Evolutionary conservation across 495 filamentous ascomycete genomes (phyloP), one percentile per base, ranked within the genome.

Genomic region (Neurospora cerealis): DNA sequence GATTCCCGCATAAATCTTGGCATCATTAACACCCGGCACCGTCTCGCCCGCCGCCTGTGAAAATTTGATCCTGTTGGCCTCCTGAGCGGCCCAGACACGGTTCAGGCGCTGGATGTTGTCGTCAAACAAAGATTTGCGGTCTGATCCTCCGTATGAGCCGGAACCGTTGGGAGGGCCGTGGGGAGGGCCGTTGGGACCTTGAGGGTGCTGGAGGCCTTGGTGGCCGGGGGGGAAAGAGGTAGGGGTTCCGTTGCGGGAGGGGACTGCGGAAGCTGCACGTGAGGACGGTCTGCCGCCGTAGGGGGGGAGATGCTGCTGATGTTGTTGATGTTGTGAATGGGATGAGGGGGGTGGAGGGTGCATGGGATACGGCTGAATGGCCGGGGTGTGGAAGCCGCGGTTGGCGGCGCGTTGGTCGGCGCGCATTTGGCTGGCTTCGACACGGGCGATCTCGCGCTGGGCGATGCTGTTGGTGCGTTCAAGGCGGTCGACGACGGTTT

Each of bases 1-100:
- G 73, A 88, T 78, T 54, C 86, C 86, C 72, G 80, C 80, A 76
- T 85, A 84, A 37, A 86, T 83, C 79, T 85, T 87, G 42, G 85
- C 83, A 54, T 87, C 86, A 21, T 86, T 83, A 8, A 74, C 72
- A 4, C 79, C 81, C 2, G 78, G 81, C 24, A 78, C 78, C 36
- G 80, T 75, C 4, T 84, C 78, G 71, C 79, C 80, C 10, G 78
- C 79, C 73, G 86, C 85, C 73, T 87, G 84, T 11, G 80, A 73
- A 0, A 32, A 62, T 24, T 79, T 79, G 48, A 80, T 75, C 4
- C 84, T 78, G 71, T 79, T 80, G n/a, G 78, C 79, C 74, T 87
- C 85, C 73, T 87, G 84, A 15, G 80, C 74, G 1, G 75, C 80
- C 85, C 85, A 87, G 0, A 87, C 81, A 41, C 81, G 81, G 74